These are phyloP conservation scores for Cladosporium sp. DNA, from an alignment of 2,329 filamentous ascomycete species.

Conservation along the genomic window DNA sequence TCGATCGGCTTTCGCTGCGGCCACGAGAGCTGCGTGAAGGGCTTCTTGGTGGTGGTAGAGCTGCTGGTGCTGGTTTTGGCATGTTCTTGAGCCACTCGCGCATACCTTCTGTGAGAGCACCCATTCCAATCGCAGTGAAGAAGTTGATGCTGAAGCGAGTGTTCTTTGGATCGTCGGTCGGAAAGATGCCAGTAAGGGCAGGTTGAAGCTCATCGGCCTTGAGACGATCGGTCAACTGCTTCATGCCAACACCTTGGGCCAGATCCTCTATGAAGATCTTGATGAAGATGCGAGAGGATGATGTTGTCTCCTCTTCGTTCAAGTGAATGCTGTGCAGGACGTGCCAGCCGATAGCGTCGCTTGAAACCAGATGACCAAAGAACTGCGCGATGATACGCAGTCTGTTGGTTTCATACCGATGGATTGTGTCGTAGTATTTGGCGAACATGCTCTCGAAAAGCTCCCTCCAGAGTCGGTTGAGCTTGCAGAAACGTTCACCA, in stretches of 20 bases:
- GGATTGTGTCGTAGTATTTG: slow-evolving; percentile 95
- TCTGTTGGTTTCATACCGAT: slow-evolving; percentile 92
- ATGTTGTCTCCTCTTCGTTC: slow-evolving; percentile 95
- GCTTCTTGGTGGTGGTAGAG: slow-evolving; percentile 48
- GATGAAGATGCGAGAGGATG: slow-evolving; percentile 94
- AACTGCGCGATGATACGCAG: slow-evolving; percentile 92
- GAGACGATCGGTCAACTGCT: slow-evolving; percentile 70
- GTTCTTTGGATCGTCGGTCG: slow-evolving; percentile 80
- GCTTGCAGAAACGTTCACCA: slow-evolving; percentile 89
- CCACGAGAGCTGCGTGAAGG: slow-evolving; percentile 52
- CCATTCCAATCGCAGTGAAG: slow-evolving; percentile 97
- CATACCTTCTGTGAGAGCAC: slow-evolving; percentile 90
- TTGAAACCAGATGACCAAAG: slow-evolving; percentile 85
- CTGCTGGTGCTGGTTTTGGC: slow-evolving; percentile 74
- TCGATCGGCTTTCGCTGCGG: slow-evolving; percentile 63
- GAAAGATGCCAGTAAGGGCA: slow-evolving; percentile 81
- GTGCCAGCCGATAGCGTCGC: slow-evolving; percentile 89
- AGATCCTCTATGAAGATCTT: slow-evolving; percentile 96
- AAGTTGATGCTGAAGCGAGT: slow-evolving; percentile 98
- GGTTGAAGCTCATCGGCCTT: slow-evolving; percentile 73
- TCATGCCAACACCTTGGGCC: slow-evolving; percentile 77
- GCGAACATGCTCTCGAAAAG: slow-evolving; percentile 86
- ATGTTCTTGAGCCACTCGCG: slow-evolving; percentile 84
- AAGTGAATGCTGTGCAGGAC: slow-evolving; percentile 77
- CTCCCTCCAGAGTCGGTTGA: slow-evolving; percentile 91